These are phyloP conservation scores for Myxozyma monticola DNA, from an alignment of 805 yeast species.

Conservation along the genomic window DNA sequence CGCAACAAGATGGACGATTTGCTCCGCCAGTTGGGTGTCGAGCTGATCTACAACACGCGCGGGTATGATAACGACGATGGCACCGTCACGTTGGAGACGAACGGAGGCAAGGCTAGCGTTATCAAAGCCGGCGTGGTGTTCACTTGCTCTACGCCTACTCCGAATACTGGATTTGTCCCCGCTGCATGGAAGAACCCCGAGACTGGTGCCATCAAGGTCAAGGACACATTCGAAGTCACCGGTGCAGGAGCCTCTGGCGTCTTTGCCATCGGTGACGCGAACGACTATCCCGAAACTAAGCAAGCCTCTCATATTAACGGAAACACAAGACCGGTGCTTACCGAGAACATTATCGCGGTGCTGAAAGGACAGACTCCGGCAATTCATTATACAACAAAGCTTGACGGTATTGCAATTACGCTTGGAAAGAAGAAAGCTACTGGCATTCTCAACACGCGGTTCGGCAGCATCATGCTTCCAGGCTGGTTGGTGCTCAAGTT, in stretches of 20 bases:
- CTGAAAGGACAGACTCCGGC: neutral
- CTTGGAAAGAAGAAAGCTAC: conserved; percentile 2
- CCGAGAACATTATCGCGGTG: conserved; percentile 4
- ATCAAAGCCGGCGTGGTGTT: conserved; percentile 15
- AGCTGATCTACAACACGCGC: conserved; percentile 13
- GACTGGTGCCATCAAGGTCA: conserved; percentile 4
- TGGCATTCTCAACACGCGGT: neutral
- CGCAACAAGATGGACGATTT: conserved; percentile 18
- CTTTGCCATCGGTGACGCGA: conserved; percentile 21
- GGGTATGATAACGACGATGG: conserved; percentile 11
- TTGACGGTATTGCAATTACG: conserved; percentile 2
- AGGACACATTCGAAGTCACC: conserved; percentile 1
- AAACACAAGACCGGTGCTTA: neutral
- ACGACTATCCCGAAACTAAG: conserved; percentile 12
- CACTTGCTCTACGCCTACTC: neutral
- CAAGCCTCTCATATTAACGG: conserved; percentile 1
- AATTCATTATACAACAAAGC: neutral
- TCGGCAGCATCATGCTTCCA: neutral
- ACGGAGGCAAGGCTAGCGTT: neutral
- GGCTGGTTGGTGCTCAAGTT: neutral
- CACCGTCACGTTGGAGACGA: neutral
- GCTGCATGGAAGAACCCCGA: conserved; percentile 3
- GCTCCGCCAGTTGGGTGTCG: conserved; percentile 28
- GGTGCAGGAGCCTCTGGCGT: neutral
- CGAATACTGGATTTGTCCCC: conserved; percentile 7